Evolutionary conservation across 1,284 basidiomycete species (phyloP), one percentile per base, ranked within the genome.

Genomic region (Leccinum griseonigrum): DNA sequence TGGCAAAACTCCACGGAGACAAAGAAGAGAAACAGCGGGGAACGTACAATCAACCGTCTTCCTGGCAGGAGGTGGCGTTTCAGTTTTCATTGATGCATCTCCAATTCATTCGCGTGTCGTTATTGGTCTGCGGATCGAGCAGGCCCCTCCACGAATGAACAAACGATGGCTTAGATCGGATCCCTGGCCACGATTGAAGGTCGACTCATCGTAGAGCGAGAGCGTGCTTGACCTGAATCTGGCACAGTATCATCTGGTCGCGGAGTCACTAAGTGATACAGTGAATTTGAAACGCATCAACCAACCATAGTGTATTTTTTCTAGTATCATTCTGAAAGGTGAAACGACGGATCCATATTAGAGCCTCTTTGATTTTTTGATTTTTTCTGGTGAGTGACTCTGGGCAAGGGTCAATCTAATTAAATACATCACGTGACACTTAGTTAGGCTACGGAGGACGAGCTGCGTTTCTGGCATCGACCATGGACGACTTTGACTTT

Each of bases 401-500:
- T 22, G 22, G 22, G 22, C 22, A 22, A 22, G 22, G 22, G 22
- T 22, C 22, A 22, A 22, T 22, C 22, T 22, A 11, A 48, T 48
- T n/a, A 22, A 48, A 48, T 11, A 46, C 36, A 29, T 60, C 60
- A 63, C 63, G 63, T 65, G 63, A 64, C 54, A n/a, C 28, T 34
- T 22, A n/a, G 50, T 29, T 18, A 28, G n/a, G 48, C 48, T 29
- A 36, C 22, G 26, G n/a, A 9, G 18, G 8, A 38, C 52, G 43
- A 56, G 29, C 53, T 43, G 2, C 2, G 50, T 38, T 18, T 43
- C 54, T 40, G 22, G 50, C 14, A 52, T 29, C 36, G 66, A 72
- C 70, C 34, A 76, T 74, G 60, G 73, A 70, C 62, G 76, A 71
- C 57, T 84, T 92, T 66, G 91, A 93, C 78, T 87, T 92, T 70